These are phyloP conservation scores for Hypocreales sp. DNA, from an alignment of 2,329 filamentous ascomycete species.

Conservation along the genomic window DNA sequence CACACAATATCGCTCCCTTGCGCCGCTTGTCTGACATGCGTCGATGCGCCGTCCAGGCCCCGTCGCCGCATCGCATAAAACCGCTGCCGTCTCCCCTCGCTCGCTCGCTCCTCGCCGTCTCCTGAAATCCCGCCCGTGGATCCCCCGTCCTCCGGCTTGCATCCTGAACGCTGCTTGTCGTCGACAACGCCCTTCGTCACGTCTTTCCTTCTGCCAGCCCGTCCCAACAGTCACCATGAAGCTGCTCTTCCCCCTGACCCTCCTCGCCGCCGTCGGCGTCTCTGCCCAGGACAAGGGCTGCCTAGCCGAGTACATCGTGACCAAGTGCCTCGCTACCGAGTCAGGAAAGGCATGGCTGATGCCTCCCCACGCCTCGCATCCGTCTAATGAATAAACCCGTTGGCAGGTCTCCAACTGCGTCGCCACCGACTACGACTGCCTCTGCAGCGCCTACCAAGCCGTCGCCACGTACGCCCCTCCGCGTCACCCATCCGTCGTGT, in stretches of 20 bases:
- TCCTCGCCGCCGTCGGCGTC: conserved; percentile 19
- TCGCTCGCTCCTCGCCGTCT: too few species aligned
- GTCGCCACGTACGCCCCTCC: conserved; percentile 27
- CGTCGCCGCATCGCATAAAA: too few species aligned
- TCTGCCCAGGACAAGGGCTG: conserved; percentile 19
- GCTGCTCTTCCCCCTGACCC: conserved; percentile 24
- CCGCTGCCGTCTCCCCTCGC: too few species aligned
- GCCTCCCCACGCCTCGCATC: not conserved
- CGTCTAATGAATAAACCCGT: not conserved
- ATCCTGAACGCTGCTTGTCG: too few species aligned
- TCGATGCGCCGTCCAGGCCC: too few species aligned
- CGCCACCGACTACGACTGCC: conserved; percentile 27
- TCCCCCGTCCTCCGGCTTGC: conserved; percentile 2
- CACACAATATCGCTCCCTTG: too few species aligned
- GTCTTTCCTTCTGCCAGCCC: too few species aligned
- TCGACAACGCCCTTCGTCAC: too few species aligned
- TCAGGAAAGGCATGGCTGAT: conserved; percentile 15
- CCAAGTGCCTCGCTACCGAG: conserved; percentile 25
- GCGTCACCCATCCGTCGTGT: not conserved
- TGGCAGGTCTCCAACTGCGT: conserved; percentile 20
- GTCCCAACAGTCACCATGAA: too few species aligned
- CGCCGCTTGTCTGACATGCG: too few species aligned
- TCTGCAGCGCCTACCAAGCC: conserved; percentile 26
- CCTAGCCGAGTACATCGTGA: conserved; percentile 30
- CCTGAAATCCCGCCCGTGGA: too few species aligned